Percentiles rank a stretch among this genome's conserved stretches.
These are phyloP conservation scores for Capsicum baccatum DNA, from an alignment of 257 asterid species.

Conservation along the genomic window DNA sequence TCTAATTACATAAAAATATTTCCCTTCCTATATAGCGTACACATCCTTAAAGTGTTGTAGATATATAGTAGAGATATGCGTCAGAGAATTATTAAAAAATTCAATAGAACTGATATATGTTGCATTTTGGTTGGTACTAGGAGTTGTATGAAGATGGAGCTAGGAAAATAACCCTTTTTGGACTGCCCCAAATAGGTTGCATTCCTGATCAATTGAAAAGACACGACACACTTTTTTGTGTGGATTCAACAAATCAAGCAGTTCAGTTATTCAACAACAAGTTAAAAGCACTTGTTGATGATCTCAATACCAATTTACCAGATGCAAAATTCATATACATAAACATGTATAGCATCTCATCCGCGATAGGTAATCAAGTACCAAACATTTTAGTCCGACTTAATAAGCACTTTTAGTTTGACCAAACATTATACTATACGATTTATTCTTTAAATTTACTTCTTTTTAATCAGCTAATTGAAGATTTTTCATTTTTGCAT, in stretches of 20 bases:
- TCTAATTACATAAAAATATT: not conserved
- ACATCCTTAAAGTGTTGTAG: not conserved
- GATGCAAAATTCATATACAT: constrained; percentile 52
- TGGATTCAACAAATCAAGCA: constrained; percentile 40
- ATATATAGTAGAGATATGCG: too few relatives aligned
- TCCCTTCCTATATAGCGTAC: not conserved
- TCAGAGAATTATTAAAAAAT: too few relatives aligned
- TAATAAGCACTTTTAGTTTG: too few relatives aligned
- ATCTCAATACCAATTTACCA: constrained; percentile 38
- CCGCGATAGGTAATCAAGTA: not conserved
- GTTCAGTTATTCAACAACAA: constrained; percentile 42
- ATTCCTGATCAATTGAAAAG: constrained; percentile 36
- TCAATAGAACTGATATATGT: too few relatives aligned
- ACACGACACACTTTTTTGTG: constrained; percentile 46
- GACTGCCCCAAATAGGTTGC: constrained; percentile 56
- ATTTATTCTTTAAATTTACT: too few relatives aligned
- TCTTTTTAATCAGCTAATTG: too few relatives aligned
- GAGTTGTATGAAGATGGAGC: constrained; percentile 50
- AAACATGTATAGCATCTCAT: constrained; percentile 51
- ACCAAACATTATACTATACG: too few relatives aligned
- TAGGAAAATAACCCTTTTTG: constrained; percentile 57
- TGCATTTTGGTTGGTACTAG: constrained; percentile 26
- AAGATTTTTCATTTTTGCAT: not conserved
- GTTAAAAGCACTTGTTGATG: constrained; percentile 43
- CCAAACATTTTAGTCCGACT: too few relatives aligned